Conservation (phyloP, 208 protist genomes). For the Naegleria fowleri region DNA sequence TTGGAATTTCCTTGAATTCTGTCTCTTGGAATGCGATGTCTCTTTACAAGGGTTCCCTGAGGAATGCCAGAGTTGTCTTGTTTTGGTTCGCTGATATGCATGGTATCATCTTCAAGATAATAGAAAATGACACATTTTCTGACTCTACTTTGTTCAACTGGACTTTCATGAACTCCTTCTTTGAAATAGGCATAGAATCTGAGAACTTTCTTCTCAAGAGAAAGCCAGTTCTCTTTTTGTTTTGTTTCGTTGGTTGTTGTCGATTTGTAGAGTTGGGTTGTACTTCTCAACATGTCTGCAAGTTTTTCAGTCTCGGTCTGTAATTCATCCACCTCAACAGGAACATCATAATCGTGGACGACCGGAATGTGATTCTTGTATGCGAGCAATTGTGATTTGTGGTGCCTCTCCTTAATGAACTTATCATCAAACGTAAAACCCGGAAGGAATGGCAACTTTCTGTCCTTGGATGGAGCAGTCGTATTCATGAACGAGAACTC, state of each 20-base stretch:
- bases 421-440: slow-evolving; percentile 9
- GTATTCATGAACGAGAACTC: background rate
- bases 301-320: slow-evolving; percentile 1
- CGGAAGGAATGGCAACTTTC: slow-evolving; percentile 15
- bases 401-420: background rate
- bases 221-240: slow-evolving; percentile 68
- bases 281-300: background rate
- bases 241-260: slow-evolving; percentile 45
- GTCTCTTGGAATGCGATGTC: slow-evolving; percentile 68
- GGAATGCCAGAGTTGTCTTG: slow-evolving; percentile 83
- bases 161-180: slow-evolving; percentile 80
- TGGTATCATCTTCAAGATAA: slow-evolving; percentile 84
- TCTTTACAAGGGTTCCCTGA: slow-evolving; percentile 73
- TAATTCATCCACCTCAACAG: background rate
- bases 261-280: background rate
- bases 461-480: background rate
- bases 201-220: slow-evolving; percentile 83
- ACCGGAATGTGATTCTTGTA: background rate
- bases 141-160: slow-evolving; percentile 71
- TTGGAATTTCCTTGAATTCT: slow-evolving; percentile 58
- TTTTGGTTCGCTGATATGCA: slow-evolving; percentile 79
- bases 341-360: background rate
- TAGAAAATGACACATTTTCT: slow-evolving; percentile 82
- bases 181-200: slow-evolving; percentile 89
- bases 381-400: background rate